Conservation (phyloP, 129 eudicot species). For the Artemisia argyi region DNA sequence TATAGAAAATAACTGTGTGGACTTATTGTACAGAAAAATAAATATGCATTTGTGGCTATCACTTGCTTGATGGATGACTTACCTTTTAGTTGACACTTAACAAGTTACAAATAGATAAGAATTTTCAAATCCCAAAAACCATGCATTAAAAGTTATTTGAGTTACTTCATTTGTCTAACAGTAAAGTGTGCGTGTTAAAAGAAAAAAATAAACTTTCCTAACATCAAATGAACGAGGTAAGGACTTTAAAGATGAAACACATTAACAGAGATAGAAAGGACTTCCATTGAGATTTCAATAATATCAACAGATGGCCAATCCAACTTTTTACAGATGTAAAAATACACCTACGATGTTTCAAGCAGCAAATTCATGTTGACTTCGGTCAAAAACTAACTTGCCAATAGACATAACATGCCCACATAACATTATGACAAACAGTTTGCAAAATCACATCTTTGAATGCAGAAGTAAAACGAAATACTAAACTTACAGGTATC, state of each 20-base stretch:
- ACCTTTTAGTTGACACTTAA: neutral
- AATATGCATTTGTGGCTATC: neutral
- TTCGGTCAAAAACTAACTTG: no score
- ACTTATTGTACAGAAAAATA: no score
- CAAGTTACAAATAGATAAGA: neutral
- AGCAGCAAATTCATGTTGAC: neutral
- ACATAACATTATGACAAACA: no score
- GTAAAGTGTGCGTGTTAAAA: neutral
- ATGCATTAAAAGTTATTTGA: neutral
- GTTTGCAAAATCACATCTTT: no score
- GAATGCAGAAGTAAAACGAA: neutral
- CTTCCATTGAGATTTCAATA: no score
- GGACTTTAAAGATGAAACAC: neutral
- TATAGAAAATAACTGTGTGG: neutral
- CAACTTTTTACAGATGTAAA: no score
- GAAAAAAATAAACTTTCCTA: neutral
- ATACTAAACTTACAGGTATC: conserved; percentile 62
- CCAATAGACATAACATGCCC: neutral
- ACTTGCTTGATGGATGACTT: neutral
- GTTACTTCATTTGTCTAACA: conserved; percentile 8
- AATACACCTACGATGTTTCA: neutral
- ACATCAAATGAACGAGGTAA: neutral
- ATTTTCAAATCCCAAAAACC: neutral
- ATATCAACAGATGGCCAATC: no score
- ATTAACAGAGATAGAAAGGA: no score